A percentile compares a stretch with the other conserved stretches of the same genome.
Evolutionary conservation across 208 protist genomes (phyloP).

Genomic region (Trypanosomatidae sp.): DNA sequence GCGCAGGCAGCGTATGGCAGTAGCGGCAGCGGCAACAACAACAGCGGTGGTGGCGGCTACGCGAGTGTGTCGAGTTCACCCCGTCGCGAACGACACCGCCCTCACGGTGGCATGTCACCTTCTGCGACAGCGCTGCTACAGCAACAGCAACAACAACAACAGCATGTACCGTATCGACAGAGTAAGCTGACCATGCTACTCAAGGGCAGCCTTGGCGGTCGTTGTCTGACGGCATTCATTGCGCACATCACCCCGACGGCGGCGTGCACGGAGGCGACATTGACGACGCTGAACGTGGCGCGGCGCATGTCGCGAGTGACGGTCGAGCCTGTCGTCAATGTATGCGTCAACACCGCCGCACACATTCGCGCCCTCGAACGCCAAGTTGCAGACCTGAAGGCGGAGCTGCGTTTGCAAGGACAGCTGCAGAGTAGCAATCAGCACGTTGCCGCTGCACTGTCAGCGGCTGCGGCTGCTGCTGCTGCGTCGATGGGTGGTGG

Average conservation of each 20-base stretch:
- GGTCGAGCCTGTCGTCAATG: constrained; percentile 49
- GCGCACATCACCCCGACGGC: constrained; percentile 61
- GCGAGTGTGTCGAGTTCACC: too few relatives aligned
- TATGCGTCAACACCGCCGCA: constrained; percentile 37
- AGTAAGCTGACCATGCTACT: constrained; percentile 88
- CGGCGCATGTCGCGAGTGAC: constrained; percentile 74
- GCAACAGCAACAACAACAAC: too few relatives aligned
- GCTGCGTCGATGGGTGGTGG: too few relatives aligned
- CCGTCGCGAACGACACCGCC: too few relatives aligned
- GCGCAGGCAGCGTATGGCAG: too few relatives aligned
- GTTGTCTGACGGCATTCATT: constrained; percentile 72
- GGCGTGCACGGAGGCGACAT: constrained; percentile 43
- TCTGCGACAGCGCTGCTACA: too few relatives aligned
- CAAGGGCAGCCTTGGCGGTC: constrained; percentile 70
- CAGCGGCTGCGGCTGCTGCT: too few relatives aligned
- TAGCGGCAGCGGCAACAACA: too few relatives aligned
- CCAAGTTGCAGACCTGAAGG: constrained; percentile 71
- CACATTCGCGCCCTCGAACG: constrained; percentile 63
- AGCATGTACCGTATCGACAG: constrained; percentile 60
- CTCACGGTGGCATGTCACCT: too few relatives aligned
- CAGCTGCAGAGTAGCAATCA: too few relatives aligned
- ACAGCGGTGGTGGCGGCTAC: too few relatives aligned
- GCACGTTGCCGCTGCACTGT: too few relatives aligned
- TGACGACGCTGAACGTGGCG: constrained; percentile 86
- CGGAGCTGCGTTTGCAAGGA: constrained; percentile 87